phyloP scores from a whole-genome alignment of 805 yeast species.

The Saturnispora saitoi region DNA sequence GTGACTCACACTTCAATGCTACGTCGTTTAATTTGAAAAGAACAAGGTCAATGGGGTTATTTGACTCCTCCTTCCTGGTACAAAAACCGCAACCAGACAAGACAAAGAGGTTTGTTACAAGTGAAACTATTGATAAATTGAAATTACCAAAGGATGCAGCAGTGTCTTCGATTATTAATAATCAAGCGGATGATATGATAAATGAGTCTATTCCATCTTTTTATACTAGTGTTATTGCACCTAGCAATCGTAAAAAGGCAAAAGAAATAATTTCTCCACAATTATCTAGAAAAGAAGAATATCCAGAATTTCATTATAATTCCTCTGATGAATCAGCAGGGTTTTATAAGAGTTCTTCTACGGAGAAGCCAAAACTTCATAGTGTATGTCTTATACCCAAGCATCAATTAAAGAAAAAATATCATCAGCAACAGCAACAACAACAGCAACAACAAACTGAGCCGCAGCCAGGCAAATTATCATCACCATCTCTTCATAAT shows the following conservation, averaged over 20 bases:
- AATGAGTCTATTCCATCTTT: background rate
- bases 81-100: background rate
- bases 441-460: conserved; percentile 13
- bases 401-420: conserved; percentile 23
- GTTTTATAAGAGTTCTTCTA: background rate
- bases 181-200: background rate
- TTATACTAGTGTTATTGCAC: conserved; percentile 2
- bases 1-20: conserved; percentile 60
- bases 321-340: conserved; percentile 21
- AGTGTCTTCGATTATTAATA: conserved; percentile 47
- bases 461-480: conserved; percentile 7
- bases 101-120: conserved; percentile 45
- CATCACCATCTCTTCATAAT: background rate
- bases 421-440: conserved; percentile 10
- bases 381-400: conserved; percentile 23
- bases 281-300: conserved; percentile 15
- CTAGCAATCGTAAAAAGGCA: conserved; percentile 1
- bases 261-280: conserved; percentile 16
- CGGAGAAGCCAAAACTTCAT: conserved; percentile 9
- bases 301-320: conserved; percentile 20
- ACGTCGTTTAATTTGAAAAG: conserved; percentile 69
- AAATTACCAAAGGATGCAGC: conserved; percentile 17
- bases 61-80: background rate
- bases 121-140: conserved; percentile 88
- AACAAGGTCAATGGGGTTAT: conserved; percentile 71